Percentiles rank a stretch among this genome's conserved stretches.
These are phyloP conservation scores for Taphrina flavorubra DNA, from an alignment of 1,139 yeast species.

Conservation along the genomic window DNA sequence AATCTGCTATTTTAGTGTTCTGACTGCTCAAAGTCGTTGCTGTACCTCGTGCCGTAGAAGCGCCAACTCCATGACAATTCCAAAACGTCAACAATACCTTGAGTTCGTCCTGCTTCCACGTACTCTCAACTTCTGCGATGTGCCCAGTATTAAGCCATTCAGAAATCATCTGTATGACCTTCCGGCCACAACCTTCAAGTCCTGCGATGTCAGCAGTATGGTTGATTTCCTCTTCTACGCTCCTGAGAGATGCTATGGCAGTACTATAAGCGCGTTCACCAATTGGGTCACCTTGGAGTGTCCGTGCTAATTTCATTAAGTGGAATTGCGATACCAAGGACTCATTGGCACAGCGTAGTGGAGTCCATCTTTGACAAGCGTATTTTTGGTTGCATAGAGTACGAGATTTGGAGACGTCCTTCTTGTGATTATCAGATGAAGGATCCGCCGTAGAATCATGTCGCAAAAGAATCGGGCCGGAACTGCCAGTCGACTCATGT, in stretches of 20 bases:
- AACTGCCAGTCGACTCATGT: neutral
- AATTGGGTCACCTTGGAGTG: constrained; percentile 43
- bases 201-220: constrained; percentile 38
- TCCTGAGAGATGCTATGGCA: constrained; percentile 45
- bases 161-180: constrained; percentile 40
- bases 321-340: constrained; percentile 38
- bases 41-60: constrained; percentile 41
- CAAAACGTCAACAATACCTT: constrained; percentile 34
- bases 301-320: constrained; percentile 43
- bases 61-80: constrained; percentile 47
- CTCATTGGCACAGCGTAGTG: constrained; percentile 43
- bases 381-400: constrained; percentile 13
- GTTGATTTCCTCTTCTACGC: constrained; percentile 43
- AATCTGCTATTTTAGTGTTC: constrained; percentile 18
- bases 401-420: neutral
- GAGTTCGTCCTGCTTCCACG: constrained; percentile 40
- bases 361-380: constrained; percentile 45
- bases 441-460: constrained; percentile 34
- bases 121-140: constrained; percentile 18
- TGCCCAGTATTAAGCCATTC: constrained; percentile 44
- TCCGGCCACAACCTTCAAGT: constrained; percentile 46
- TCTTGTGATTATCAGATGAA: neutral
- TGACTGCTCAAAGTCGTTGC: neutral
- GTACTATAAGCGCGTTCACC: constrained; percentile 46
- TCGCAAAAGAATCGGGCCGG: constrained; percentile 10